phyloP scores from a whole-genome alignment of 1,284 basidiomycete species.

The Bjerkandera adusta region DNA sequence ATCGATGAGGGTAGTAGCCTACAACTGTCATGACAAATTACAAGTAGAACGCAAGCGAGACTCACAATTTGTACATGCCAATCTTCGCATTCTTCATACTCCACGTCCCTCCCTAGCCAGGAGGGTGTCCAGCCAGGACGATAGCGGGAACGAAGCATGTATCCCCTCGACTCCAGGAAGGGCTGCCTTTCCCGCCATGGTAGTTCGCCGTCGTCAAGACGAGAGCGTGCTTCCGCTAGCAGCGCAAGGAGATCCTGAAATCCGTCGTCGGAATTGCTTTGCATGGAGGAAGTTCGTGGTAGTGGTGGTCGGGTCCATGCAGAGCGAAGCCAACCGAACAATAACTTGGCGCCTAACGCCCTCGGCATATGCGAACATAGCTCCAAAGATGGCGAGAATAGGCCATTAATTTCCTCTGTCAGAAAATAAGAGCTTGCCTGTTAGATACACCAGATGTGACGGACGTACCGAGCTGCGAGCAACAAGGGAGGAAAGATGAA shows the following conservation, averaged over 20 bases:
- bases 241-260: too few relatives aligned
- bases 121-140: constrained; percentile 11
- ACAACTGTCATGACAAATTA: not conserved
- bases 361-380: too few relatives aligned
- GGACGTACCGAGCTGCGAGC: too few relatives aligned
- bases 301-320: not conserved
- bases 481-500: too few relatives aligned
- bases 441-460: too few relatives aligned
- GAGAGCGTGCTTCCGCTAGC: too few relatives aligned
- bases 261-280: not conserved
- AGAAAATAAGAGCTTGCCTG: too few relatives aligned
- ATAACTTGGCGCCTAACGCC: too few relatives aligned
- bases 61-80: not conserved
- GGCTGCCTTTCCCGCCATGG: constrained; percentile 6
- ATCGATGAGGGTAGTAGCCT: not conserved
- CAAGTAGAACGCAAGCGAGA: not conserved
- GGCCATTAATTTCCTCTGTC: too few relatives aligned
- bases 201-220: too few relatives aligned
- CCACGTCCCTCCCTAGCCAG: not conserved
- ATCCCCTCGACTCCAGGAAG: constrained; percentile 4
- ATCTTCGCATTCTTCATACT: not conserved
- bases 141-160: constrained; percentile 10
- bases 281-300: not conserved
- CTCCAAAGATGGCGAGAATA: too few relatives aligned
- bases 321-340: not conserved